Evolutionary conservation across 2,329 filamentous ascomycete genomes (phyloP).

Genomic region (Hawksworthiomyces lignivorus): DNA sequence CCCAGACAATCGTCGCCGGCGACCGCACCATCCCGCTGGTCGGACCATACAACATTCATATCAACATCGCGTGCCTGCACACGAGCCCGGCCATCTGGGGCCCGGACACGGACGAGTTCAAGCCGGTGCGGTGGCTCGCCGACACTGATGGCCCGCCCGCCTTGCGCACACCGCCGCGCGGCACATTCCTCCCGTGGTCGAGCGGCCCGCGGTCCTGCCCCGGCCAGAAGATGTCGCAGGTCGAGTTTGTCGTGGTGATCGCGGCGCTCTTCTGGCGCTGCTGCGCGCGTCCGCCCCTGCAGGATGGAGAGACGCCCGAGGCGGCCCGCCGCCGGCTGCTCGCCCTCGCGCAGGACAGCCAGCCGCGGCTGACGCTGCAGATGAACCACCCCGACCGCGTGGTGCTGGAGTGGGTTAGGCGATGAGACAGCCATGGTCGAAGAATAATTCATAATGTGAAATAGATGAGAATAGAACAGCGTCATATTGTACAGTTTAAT

Average conservation of each 20-base stretch:
- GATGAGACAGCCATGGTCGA: too few relatives aligned
- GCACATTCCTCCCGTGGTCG: slow-evolving; percentile 40
- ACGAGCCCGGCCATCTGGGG: slow-evolving; percentile 20
- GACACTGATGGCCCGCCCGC: neutral
- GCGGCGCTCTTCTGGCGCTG: slow-evolving; percentile 28
- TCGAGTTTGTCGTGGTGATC: slow-evolving; percentile 43
- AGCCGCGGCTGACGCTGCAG: slow-evolving; percentile 22
- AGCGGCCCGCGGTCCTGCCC: slow-evolving; percentile 41
- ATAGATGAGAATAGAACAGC: too few relatives aligned
- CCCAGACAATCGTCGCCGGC: slow-evolving; percentile 22
- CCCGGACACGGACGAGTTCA: slow-evolving; percentile 28
- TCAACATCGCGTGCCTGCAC: slow-evolving; percentile 27
- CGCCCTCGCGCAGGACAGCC: slow-evolving; percentile 19
- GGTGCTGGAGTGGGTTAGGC: slow-evolving; percentile 9
- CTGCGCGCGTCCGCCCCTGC: slow-evolving; percentile 17
- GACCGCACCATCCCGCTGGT: slow-evolving; percentile 25
- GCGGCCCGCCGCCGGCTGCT: slow-evolving; percentile 17
- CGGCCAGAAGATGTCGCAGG: slow-evolving; percentile 47
- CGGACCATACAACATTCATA: slow-evolving; percentile 25
- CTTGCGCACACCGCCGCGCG: slow-evolving; percentile 28
- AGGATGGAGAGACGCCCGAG: slow-evolving; percentile 17
- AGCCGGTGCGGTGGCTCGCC: slow-evolving; percentile 32
- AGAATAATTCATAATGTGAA: too few relatives aligned
- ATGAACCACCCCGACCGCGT: slow-evolving; percentile 20
- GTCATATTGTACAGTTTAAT: too few relatives aligned